Evolutionary conservation across 768 basidiomycete genomes (phyloP).

Genomic region (Mycena polygramma): DNA sequence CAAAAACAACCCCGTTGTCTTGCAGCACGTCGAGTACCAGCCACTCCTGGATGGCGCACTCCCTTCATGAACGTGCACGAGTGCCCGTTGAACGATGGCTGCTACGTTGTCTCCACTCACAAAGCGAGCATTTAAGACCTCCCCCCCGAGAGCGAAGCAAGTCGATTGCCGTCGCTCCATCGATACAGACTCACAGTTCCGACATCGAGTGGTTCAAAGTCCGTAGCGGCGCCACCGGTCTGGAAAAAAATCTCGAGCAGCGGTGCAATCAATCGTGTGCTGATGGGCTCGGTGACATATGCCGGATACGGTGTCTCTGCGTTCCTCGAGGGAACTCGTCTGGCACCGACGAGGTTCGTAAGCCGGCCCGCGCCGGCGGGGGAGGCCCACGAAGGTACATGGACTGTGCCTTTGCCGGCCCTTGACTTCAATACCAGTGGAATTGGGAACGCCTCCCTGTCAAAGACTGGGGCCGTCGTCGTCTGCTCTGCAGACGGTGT

Average conservation of each 20-base stretch:
- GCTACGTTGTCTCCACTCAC: conserved; percentile 23
- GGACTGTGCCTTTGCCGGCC: conserved; percentile 14
- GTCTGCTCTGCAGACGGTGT: conserved; percentile 22
- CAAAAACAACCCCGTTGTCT: neutral
- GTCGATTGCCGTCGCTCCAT: conserved; percentile 13
- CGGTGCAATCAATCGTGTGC: neutral
- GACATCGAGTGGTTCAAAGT: neutral
- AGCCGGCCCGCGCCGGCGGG: neutral
- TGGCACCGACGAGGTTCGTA: neutral
- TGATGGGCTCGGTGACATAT: neutral
- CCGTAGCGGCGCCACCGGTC: neutral
- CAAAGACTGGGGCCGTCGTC: conserved; percentile 14
- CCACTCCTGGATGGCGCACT: conserved; percentile 12
- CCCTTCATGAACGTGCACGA: conserved; percentile 19
- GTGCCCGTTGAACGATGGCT: conserved; percentile 5
- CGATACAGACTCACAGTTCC: conserved; percentile 23
- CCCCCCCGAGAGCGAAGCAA: neutral
- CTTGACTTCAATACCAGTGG: too few species aligned
- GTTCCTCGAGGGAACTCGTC: neutral
- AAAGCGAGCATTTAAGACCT: neutral
- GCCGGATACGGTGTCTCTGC: neutral
- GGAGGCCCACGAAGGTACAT: conserved; percentile 3
- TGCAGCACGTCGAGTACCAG: conserved; percentile 17
- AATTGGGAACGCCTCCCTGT: too few species aligned
- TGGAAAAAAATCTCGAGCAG: conserved; percentile 6